Evolutionary conservation across 441 rosid species (phyloP), one percentile per base, ranked within the genome.

Genomic region (Arabidopsis lyrata): DNA sequence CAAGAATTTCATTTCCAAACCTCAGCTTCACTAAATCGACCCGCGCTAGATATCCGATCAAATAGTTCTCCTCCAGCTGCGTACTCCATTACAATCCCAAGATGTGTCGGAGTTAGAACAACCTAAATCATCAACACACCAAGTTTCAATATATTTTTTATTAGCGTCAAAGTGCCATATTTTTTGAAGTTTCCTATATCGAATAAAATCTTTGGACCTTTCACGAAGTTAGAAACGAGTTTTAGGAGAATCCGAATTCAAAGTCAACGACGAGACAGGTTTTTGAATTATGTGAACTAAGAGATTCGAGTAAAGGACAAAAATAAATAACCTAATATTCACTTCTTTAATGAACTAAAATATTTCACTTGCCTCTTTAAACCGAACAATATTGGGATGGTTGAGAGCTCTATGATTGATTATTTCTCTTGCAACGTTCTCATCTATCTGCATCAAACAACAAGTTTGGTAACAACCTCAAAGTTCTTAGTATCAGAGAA

Each of bases 21-120:
- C 98, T 95, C 99, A 65, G 91, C 97, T 88, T 95, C 99, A 71
- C 99, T 95, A 78, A 93, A 95, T 84, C 99, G 88, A 66, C 92
- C 92, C 1, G 90, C 98, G 47, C 22, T 85, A 79, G 88, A 84
- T 68, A 91, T 91, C 48, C 95, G 85, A 0, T 95, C 96, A 49
- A 92, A 95, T 55, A 95, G 81, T 81, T 95, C 97, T 42, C 99
- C 99, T 2, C 98, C 98, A 45, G 97, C 91, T n/a, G 99, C 97
- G 60, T 92, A 92, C 83, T 95, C 99, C 98, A 92, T 92, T 63
- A 92, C 96, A 72, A 95, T 95, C 4, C 88, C 96, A 78, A 95
- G 81, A 81, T 95, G 99, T 8, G 97, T 89, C 1, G 95, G 97
- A 14, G 97, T 95, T 87, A 92, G 70, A 70, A 91, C 92, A 76